These are phyloP conservation scores for Rhododendron simsii DNA, from an alignment of 148 eudicot genomes.

Conservation along the genomic window DNA sequence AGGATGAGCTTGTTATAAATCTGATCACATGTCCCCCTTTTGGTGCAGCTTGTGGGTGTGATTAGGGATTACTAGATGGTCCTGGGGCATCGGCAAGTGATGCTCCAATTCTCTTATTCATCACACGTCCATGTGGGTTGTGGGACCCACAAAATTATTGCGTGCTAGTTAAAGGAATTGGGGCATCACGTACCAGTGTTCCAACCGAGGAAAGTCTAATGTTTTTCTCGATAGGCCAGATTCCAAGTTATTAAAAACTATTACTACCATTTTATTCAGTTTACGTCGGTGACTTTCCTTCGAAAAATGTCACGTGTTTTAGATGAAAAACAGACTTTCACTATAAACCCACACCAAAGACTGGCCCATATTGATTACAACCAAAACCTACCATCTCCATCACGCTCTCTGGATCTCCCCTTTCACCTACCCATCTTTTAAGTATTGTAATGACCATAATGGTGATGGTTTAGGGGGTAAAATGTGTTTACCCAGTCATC, in stretches of 20 bases:
- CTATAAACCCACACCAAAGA: too few species aligned
- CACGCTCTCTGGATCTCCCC: background rate
- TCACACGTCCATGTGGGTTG: background rate
- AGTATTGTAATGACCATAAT: background rate
- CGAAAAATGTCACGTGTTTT: too few species aligned
- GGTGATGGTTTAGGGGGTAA: background rate
- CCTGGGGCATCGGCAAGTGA: background rate
- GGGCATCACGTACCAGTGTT: background rate
- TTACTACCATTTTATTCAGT: background rate
- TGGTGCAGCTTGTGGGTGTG: background rate
- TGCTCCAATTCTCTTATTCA: background rate
- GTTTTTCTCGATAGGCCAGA: too few species aligned
- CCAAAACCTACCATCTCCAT: background rate
- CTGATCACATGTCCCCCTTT: background rate
- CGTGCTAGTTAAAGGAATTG: background rate
- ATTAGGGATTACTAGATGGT: background rate
- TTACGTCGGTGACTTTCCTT: too few species aligned
- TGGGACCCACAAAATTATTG: background rate
- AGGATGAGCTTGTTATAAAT: background rate
- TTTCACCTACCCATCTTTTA: background rate
- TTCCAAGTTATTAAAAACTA: too few species aligned
- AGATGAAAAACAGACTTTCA: too few species aligned
- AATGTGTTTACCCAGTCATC: background rate
- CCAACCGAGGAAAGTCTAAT: background rate
- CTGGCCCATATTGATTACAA: background rate